These are phyloP conservation scores for Penicillium sp. DNA, from an alignment of 2,329 filamentous ascomycete species.

Conservation along the genomic window DNA sequence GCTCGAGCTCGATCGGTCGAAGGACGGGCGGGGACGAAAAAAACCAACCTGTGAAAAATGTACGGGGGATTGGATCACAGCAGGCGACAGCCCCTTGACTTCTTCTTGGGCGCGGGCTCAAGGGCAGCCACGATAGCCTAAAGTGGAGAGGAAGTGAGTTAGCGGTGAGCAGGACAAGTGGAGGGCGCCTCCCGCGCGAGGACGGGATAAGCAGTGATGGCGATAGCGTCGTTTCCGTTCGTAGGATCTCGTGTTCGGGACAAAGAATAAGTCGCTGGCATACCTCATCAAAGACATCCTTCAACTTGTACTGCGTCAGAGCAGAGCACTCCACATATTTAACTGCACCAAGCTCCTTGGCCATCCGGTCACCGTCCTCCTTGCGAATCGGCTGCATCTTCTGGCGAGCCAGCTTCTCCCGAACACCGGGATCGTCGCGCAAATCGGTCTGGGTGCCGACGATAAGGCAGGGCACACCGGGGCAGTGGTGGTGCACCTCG, in stretches of 20 bases:
- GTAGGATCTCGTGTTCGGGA: neutral
- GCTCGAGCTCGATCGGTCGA: neutral
- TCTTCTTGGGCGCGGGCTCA: slow-evolving; percentile 83
- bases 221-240: no score
- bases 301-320: slow-evolving; percentile 95
- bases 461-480: slow-evolving; percentile 94
- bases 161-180: slow-evolving; percentile 15
- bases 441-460: slow-evolving; percentile 98
- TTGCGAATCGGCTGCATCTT: slow-evolving; percentile 92
- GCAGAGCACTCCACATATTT: slow-evolving; percentile 99
- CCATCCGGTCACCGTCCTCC: slow-evolving; percentile 94
- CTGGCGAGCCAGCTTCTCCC: slow-evolving; percentile 90
- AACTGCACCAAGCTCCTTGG: slow-evolving; percentile 93
- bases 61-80: slow-evolving; percentile 53
- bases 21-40: no score
- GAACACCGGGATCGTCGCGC: slow-evolving; percentile 81
- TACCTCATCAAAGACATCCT: slow-evolving; percentile 99
- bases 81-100: slow-evolving; percentile 67
- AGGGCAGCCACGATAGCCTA: slow-evolving; percentile 94
- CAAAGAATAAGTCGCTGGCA: no score
- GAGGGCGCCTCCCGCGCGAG: neutral
- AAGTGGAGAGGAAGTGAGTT: slow-evolving; percentile 5
- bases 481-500: slow-evolving; percentile 97
- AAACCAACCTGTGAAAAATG: slow-evolving; percentile 21
- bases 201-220: neutral